Conservation (phyloP, 345 rosid species). For the Gossypium australe region DNA sequence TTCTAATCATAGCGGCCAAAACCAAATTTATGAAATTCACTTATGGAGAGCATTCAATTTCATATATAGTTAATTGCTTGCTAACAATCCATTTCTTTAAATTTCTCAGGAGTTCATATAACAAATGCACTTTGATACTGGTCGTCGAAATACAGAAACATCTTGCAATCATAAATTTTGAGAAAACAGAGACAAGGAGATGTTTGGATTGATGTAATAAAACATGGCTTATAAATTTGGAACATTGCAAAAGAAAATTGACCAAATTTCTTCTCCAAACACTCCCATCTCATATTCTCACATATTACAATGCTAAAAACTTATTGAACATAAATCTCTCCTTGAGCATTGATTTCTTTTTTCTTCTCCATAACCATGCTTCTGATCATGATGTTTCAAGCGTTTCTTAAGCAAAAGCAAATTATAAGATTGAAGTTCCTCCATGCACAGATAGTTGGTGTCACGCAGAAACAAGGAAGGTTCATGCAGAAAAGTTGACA, state of each 20-base stretch:
- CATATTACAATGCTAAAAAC: conserved; percentile 6
- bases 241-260: not conserved
- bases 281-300: not conserved
- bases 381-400: not conserved
- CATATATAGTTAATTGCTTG: too few relatives aligned
- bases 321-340: not conserved
- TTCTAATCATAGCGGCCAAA: too few relatives aligned
- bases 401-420: not conserved
- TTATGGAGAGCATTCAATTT: too few relatives aligned
- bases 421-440: not conserved
- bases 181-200: not conserved
- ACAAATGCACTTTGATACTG: too few relatives aligned
- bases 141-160: not conserved
- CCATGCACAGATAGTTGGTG: not conserved
- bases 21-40: too few relatives aligned
- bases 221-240: not conserved
- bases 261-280: not conserved
- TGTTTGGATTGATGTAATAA: not conserved
- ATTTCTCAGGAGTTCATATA: too few relatives aligned
- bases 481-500: not conserved
- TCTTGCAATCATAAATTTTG: not conserved
- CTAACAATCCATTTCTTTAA: too few relatives aligned
- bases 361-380: not conserved
- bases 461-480: not conserved
- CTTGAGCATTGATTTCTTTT: not conserved